phyloP scores from a whole-genome alignment of 1,284 basidiomycete species.

The Xerocomus amazonicus region DNA sequence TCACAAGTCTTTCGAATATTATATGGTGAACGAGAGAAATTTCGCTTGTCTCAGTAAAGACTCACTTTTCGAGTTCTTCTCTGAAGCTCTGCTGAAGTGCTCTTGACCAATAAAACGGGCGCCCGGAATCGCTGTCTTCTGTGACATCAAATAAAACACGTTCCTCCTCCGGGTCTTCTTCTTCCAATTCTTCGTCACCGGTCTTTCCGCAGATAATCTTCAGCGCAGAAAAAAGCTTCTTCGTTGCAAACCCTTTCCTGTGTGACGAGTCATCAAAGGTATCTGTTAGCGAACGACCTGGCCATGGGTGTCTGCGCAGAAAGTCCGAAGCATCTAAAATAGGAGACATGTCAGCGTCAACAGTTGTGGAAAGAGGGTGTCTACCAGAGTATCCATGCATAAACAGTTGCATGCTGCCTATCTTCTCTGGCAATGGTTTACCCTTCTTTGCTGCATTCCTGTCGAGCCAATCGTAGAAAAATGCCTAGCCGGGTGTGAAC shows the following conservation, averaged over 20 bases:
- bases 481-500: constrained; percentile 48
- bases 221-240: constrained; percentile 61
- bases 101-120: constrained; percentile 79
- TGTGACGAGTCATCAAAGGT: constrained; percentile 81
- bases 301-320: constrained; percentile 82
- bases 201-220: constrained; percentile 79
- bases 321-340: constrained; percentile 80
- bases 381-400: constrained; percentile 78
- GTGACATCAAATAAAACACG: constrained; percentile 60
- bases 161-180: constrained; percentile 66
- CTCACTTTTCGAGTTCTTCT: constrained; percentile 83
- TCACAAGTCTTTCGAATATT: constrained; percentile 58
- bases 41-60: constrained; percentile 2
- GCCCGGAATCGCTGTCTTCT: constrained; percentile 47
- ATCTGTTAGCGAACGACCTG: constrained; percentile 77
- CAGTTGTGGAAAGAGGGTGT: neutral
- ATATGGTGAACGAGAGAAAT: constrained; percentile 7
- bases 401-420: constrained; percentile 89
- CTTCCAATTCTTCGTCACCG: constrained; percentile 70
- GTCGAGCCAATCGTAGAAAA: constrained; percentile 89
- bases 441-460: constrained; percentile 74
- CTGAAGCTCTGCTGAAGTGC: constrained; percentile 76
- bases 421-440: constrained; percentile 77
- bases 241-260: constrained; percentile 58
- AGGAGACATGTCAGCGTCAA: neutral